Evolutionary conservation across 2,329 filamentous ascomycete species (phyloP), one percentile per base, ranked within the genome.

Genomic region (Chrysoporthe austroafricana): DNA sequence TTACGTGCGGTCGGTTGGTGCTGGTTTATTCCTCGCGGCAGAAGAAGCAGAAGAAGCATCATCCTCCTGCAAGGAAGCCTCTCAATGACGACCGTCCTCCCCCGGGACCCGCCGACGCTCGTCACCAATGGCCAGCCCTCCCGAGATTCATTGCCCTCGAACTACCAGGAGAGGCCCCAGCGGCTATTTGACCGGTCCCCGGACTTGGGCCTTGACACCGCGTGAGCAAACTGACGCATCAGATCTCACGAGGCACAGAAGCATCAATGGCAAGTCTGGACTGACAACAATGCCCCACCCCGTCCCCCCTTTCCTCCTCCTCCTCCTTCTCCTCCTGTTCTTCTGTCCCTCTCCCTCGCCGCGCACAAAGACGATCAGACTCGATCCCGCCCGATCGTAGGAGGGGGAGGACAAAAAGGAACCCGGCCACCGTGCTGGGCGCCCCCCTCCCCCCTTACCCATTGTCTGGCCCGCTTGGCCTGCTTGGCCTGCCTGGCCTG

Each of bases 191-290:
- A 44, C 57, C 57, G 36, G 36, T 59, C 16, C 32, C 42, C 60
- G 44, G 46, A 34, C 50, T 36, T 18, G 39, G 26, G 32, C 26
- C n/a, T 54, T n/a, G 13, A 46, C 62, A 54, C 62, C 62, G 62
- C 34, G 39, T n/a, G 42, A 26, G 26, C 52, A 48, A 59, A 21
- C 43, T 44, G 62, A 64, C 42, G 56, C 62, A 59, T 64, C 62
- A 64, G 4, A 50, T 64, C 42, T 64, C 62, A 64, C 62, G 58
- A 64, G 39, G 42, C 62, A 64, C 62, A 46, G 21, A 36, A 48
- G 18, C 21, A 43, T 32, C 59, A 34, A 32, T 18, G 42, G 16
- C 39, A 60, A 60, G 18, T 26, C 39, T 44, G 42, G 26, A 16
- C 21, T 26, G 2, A 21, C 57, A 60, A 60, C 36, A 60, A 16